Evolutionary conservation across 257 asterid genomes (phyloP), one percentile per base, ranked within the genome.

Genomic region (Capsicum pubescens): DNA sequence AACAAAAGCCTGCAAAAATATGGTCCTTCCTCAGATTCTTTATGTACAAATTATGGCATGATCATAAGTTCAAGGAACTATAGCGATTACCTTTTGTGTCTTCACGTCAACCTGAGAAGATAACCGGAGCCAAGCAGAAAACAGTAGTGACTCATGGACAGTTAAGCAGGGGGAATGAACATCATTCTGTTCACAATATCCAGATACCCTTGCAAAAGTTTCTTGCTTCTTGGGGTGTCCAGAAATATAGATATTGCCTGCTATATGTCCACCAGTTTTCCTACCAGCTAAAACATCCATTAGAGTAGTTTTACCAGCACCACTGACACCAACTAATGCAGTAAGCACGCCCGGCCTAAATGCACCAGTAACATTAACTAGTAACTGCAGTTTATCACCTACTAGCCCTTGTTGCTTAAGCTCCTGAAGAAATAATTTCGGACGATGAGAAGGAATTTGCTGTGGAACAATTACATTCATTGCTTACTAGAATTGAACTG

Each of bases 201-300:
- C 99, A 0, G 97, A 95, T 80, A 95, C 80, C 78, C 98, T 92
- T 7, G 99, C 99, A 90, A 95, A 95, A 54, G 99, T 94, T 88
- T 94, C 92, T 86, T 95, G 98, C 86, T 91, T 92, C 90, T 93
- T 95, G 11, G 95, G 95, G 82, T 90, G 94, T 15, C 99, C 98
- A 8, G 97, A 94, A 78, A 95, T 91, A 42, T 87, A 89, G 80
- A 93, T 90, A 9, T 67, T 84, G 81, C 99, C 99, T 88, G 91
- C 88, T 16, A 94, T 92, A 83, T 92, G 90, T 44, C 99, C 99
- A 1, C 98, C 98, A 0, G 98, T 95, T 90, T 95, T 95, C 85
- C 99, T 83, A 70, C 97, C 98, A n/a, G 99, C 95, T 83, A 95
- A 91, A 76, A 94, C 99, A 87, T 95, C 99, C 99, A 95, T 92